Conservation (phyloP, 1,139 yeast genomes). For the Debaryomycetaceae sp. region DNA sequence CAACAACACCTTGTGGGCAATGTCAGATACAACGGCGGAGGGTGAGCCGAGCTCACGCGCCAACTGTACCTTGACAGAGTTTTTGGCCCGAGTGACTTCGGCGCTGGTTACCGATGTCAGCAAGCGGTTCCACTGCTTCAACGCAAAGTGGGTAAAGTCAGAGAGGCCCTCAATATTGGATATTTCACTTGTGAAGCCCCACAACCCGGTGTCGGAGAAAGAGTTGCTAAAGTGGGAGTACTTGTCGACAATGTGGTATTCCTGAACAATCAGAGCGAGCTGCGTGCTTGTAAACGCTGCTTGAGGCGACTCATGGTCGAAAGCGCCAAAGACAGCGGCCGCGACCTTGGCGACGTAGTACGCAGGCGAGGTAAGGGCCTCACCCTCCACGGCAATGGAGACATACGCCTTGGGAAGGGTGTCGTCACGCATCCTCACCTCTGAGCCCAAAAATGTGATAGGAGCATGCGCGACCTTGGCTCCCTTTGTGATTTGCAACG, state of each 20-base stretch:
- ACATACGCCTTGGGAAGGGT: conserved; percentile 72
- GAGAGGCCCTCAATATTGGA: conserved; percentile 50
- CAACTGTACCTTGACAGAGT: conserved; percentile 52
- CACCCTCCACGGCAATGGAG: conserved; percentile 66
- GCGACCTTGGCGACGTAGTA: conserved; percentile 66
- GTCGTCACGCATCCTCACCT: conserved; percentile 80
- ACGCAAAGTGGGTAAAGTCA: conserved; percentile 67
- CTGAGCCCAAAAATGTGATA: conserved; percentile 70
- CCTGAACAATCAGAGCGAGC: conserved; percentile 64
- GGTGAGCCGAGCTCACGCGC: conserved; percentile 37
- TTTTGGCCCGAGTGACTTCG: conserved; percentile 71
- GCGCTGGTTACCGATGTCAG: conserved; percentile 63
- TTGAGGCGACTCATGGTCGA: conserved; percentile 40
- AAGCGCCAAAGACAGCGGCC: conserved; percentile 57
- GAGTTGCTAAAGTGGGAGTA: conserved; percentile 62
- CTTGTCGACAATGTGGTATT: conserved; percentile 62
- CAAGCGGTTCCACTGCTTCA: conserved; percentile 82
- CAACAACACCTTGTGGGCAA: conserved; percentile 51
- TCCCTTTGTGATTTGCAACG: conserved; percentile 39
- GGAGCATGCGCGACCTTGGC: conserved; percentile 42
- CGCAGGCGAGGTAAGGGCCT: conserved; percentile 49
- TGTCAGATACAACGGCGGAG: conserved; percentile 40
- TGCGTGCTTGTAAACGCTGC: conserved; percentile 74
- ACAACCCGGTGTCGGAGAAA: conserved; percentile 68
- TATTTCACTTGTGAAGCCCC: conserved; percentile 68